A percentile compares a stretch with the other conserved stretches of the same genome.
These are phyloP conservation scores for Phytophthora aleatoria DNA, from an alignment of 352 stramenopile species.

Conservation along the genomic window DNA sequence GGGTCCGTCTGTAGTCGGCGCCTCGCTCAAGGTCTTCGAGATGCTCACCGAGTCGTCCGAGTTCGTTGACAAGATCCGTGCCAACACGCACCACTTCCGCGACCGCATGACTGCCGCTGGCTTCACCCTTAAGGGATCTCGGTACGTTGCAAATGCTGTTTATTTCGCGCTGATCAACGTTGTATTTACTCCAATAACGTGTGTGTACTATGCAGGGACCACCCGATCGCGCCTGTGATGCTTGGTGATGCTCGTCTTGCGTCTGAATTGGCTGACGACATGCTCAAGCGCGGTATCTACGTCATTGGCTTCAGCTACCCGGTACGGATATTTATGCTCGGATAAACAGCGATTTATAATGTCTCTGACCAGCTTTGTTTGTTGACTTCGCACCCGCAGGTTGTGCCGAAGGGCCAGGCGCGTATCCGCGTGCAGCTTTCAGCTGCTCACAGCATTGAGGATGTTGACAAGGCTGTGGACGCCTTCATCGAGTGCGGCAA, in stretches of 20 bases:
- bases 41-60: constrained; percentile 89
- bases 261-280: constrained; percentile 89
- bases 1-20: constrained; percentile 91
- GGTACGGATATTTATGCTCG: constrained; percentile 41
- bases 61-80: constrained; percentile 87
- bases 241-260: constrained; percentile 91
- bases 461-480: constrained; percentile 91
- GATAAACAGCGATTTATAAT: not conserved
- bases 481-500: constrained; percentile 93
- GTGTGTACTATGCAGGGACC: constrained; percentile 52
- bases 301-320: constrained; percentile 95
- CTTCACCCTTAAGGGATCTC: constrained; percentile 89
- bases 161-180: not conserved
- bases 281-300: constrained; percentile 94
- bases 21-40: constrained; percentile 93
- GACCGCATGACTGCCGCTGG: constrained; percentile 90
- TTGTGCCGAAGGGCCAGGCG: constrained; percentile 92
- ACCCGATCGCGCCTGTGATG: constrained; percentile 93
- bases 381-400: constrained; percentile 37
- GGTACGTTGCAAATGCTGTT: constrained; percentile 34
- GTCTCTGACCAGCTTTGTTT: constrained; percentile 2
- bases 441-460: constrained; percentile 91
- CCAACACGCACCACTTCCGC: constrained; percentile 92
- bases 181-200: constrained; percentile 2
- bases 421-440: constrained; percentile 93